These are phyloP conservation scores for Botrytis cinerea DNA, from an alignment of 2,329 filamentous ascomycete species.

Conservation along the genomic window DNA sequence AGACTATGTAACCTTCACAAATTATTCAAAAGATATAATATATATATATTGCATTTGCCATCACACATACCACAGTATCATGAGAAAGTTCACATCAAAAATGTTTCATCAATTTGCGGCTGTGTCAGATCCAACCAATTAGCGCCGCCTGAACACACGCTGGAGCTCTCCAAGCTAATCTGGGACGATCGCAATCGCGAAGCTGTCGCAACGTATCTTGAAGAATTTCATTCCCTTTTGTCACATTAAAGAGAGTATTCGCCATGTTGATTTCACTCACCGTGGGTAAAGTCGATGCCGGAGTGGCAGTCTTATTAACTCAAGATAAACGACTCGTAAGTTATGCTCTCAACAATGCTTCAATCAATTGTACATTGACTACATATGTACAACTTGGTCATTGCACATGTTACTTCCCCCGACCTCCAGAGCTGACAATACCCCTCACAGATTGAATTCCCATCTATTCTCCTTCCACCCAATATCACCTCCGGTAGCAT, in stretches of 20 bases:
- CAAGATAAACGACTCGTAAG: slow-evolving; percentile 94
- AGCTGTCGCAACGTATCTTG: slow-evolving; percentile 35
- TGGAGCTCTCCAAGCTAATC: slow-evolving; percentile 7
- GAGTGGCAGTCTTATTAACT: slow-evolving; percentile 93
- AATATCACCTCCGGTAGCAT: slow-evolving; percentile 96
- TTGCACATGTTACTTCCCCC: slow-evolving; percentile 14
- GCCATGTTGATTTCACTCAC: slow-evolving; percentile 96
- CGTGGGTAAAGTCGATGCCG: slow-evolving; percentile 98
- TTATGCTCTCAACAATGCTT: slow-evolving; percentile 11
- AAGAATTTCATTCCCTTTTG: neutral
- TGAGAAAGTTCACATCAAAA: neutral
- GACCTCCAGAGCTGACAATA: slow-evolving; percentile 30
- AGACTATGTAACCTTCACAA: neutral
- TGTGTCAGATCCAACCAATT: slow-evolving; percentile 17
- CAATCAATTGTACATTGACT: neutral
- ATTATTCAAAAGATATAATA: neutral
- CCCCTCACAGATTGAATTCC: slow-evolving; percentile 85
- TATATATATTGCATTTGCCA: neutral
- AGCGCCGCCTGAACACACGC: slow-evolving; percentile 13
- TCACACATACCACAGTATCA: neutral
- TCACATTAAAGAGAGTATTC: slow-evolving; percentile 15
- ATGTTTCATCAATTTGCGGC: slow-evolving; percentile 10
- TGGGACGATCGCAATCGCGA: slow-evolving; percentile 24
- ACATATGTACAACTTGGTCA: neutral
- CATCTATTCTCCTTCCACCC: slow-evolving; percentile 91